Base-by-base conservation (phyloP, 805 yeast species). In the Teunomyces gatunensis region DNA sequence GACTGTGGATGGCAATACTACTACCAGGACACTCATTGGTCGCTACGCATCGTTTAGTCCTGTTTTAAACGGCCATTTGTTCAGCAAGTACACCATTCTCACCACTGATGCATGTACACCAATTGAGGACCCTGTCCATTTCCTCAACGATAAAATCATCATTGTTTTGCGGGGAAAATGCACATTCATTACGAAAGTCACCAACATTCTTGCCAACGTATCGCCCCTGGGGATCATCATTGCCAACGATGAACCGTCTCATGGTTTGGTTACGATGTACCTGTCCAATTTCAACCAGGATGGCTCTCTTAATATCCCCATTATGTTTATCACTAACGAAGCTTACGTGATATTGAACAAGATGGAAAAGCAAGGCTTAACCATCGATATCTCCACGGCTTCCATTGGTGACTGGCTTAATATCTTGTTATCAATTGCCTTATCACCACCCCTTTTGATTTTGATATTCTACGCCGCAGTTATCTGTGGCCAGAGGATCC, bases 251-350 rank as follows among this genome's bases (percentile, higher is more conserved):
- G 74, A 68, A 47, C 74, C 75, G 5, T 58, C 60, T 33, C 59
- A 69, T 15, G 77, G 80, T 5, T 65, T 79, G 46, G 69, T 81
- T 20, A 79, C 83, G 20, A 81, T 80, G 85, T 80, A 73, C 57
- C 74, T 81, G 2, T 62, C 69, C 33, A 66, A 66, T 21, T 78
- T 71, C 48, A 71, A 76, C 44, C 70, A 65, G 44, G 73, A 73
- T 40, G 64, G 57, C 13, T 13, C 42, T 20, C 61, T 77, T 33
- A 56, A 53, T 5, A 66, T 76, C 12, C 86, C 87, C 6, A 68
- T 82, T 3, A 61, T 83, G 56, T 80, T 82, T 56, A 74, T 81
- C 28, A 61, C 80, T 2, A 60, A 67, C 39, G 75, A 77, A 32
- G 73, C 78, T 35, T 78, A 67, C 42, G 42, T 37, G 23, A 30